Base-by-base conservation (phyloP, 345 rosid species). In the Boechera stricta region DNA sequence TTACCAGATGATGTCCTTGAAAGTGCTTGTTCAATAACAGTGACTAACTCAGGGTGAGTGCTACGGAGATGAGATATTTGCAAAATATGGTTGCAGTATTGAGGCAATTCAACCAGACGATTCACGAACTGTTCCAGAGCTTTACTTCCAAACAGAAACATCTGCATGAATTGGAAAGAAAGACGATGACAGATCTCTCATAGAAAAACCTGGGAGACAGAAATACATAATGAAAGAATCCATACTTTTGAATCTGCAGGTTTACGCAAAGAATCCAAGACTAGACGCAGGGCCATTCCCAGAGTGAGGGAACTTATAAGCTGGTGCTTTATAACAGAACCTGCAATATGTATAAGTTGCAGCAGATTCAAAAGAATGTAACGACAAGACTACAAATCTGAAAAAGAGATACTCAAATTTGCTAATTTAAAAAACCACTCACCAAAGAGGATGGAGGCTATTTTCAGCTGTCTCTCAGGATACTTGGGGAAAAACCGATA, bases 221-320 rank as follows among this genome's bases (percentile, higher is more conserved):
- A 72, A 44, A 53, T 18, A 33, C 63, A 49, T 48, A 33, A 56
- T 26, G 61, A 67, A 74, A 68, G 24, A 58, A 72, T 15, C 45
- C 68, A 38, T 80, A 95, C 99, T 90, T 95, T 95, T 69, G 99
- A 95, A 89, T 95, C 98, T 65, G 98, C 89, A 66, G 98, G 99
- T 80, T 92, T 95, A 38, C 99, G 93, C 64, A 95, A 81, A 9
- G 99, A 94, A 82, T 95, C 99, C 77, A 95, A 73, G 71, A 95
- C 98, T 70, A 87, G 89, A 67, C 99, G 99, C 63, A 95, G 80
- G 29, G 99, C 99, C 77, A 92, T 89, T 63, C 99, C 99, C 70
- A 95, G 90, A 10, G 97, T 84, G 58, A 95, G 83, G 78, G 94
- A 97, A 62, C 90, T 89, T 64, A 92, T 92, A 81, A 95, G 99